phyloP scores from a whole-genome alignment of 768 basidiomycete species.

The Mycena galericulata region DNA sequence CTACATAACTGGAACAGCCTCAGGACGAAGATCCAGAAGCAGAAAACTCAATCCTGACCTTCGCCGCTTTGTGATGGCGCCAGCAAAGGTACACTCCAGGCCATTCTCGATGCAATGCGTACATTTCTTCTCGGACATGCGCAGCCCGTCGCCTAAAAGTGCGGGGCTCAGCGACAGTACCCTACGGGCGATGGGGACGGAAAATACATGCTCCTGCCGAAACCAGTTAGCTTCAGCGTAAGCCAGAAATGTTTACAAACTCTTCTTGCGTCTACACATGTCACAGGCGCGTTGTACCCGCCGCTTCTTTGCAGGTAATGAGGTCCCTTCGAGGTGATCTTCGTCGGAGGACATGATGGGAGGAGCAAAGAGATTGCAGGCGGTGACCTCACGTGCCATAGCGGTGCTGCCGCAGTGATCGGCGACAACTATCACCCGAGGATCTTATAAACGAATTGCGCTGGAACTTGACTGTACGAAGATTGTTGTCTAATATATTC shows the following conservation, averaged over 20 bases:
- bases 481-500: too few species aligned
- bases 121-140: background rate
- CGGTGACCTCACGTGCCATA: too few species aligned
- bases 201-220: background rate
- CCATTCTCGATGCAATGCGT: background rate
- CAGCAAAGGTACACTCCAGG: background rate
- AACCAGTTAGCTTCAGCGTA: background rate
- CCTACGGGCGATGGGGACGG: background rate
- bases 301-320: background rate
- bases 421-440: background rate
- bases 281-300: slow-evolving; percentile 14
- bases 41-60: background rate
- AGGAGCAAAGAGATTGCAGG: background rate
- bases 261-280: slow-evolving; percentile 1
- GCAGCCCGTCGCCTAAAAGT: background rate
- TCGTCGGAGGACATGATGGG: background rate
- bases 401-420: background rate
- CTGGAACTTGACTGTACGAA: too few species aligned
- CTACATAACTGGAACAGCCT: background rate
- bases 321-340: background rate
- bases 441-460: too few species aligned
- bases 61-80: background rate
- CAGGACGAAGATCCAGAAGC: background rate
- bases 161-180: too few species aligned
- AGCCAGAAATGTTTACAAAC: background rate